Percentiles rank a stretch among this genome's conserved stretches.
Conservation (phyloP, 1,284 basidiomycete species). For the Trametes polyzona region DNA sequence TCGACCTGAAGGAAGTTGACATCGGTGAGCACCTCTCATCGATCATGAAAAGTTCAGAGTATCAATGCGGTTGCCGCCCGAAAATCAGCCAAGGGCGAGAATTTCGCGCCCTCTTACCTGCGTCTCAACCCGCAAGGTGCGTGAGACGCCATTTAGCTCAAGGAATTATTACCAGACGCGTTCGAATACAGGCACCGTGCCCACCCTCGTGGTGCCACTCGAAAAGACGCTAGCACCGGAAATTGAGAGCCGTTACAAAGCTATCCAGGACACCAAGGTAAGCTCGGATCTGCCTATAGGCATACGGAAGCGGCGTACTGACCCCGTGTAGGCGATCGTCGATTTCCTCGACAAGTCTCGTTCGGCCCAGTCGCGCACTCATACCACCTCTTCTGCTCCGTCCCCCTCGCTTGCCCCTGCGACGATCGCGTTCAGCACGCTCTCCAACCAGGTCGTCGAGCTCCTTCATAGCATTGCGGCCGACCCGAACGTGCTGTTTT, state of each 20-base stretch:
- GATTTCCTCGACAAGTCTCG: conserved; percentile 85
- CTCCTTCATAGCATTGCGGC: conserved; percentile 62
- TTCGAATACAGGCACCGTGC: conserved; percentile 75
- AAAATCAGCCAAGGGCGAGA: conserved; percentile 69
- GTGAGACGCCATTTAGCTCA: not conserved
- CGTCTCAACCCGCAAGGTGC: conserved; percentile 79
- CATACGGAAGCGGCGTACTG: conserved; percentile 3
- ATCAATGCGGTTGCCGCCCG: conserved; percentile 9
- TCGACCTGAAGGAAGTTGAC: conserved; percentile 66
- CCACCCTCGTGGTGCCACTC: conserved; percentile 83
- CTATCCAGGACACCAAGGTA: conserved; percentile 77
- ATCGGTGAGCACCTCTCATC: conserved; percentile 46
- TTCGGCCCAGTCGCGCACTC: conserved; percentile 64
- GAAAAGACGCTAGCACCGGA: conserved; percentile 72
- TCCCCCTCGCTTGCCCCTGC: conserved; percentile 81
- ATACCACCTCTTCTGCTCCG: conserved; percentile 69
- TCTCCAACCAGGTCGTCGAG: conserved; percentile 65
- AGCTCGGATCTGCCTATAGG: conserved; percentile 21
- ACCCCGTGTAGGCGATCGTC: conserved; percentile 61
- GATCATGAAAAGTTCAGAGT: not conserved
- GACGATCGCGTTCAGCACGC: conserved; percentile 70
- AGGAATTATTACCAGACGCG: not conserved
- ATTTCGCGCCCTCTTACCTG: conserved; percentile 66
- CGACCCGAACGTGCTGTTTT: conserved; percentile 54
- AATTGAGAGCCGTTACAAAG: conserved; percentile 81